Percentiles rank a stretch among this genome's conserved stretches.
phyloP scores from a whole-genome alignment of 2,329 filamentous ascomycete genomes.

The Didymella pomorum region DNA sequence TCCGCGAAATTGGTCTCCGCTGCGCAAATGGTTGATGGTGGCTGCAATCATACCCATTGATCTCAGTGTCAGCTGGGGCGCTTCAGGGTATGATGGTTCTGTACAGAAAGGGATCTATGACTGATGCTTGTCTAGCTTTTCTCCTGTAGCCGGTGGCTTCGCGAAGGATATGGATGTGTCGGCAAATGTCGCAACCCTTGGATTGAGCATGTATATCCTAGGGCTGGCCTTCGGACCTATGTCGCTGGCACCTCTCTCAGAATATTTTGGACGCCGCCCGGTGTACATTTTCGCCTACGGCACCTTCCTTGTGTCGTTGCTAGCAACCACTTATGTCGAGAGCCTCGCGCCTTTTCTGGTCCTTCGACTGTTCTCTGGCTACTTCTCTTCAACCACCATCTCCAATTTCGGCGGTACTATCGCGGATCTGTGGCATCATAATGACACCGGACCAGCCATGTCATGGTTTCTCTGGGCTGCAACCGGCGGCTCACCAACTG shows the following conservation, averaged over 20 bases:
- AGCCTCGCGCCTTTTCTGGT: slow-evolving; percentile 54
- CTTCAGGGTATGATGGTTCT: slow-evolving; percentile 47
- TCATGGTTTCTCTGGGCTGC: slow-evolving; percentile 58
- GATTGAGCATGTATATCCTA: slow-evolving; percentile 58
- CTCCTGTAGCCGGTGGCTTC: slow-evolving; percentile 55
- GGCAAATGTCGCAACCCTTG: slow-evolving; percentile 54
- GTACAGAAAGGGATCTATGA: background rate
- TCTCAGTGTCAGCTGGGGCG: slow-evolving; percentile 53
- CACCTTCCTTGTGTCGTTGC: slow-evolving; percentile 54
- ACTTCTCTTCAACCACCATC: slow-evolving; percentile 54
- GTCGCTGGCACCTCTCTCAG: slow-evolving; percentile 46
- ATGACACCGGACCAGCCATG: slow-evolving; percentile 54
- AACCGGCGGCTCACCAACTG: slow-evolving; percentile 56
- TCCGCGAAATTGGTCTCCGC: slow-evolving; percentile 46
- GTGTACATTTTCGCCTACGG: slow-evolving; percentile 56
- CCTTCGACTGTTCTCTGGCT: slow-evolving; percentile 56
- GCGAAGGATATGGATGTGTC: slow-evolving; percentile 53
- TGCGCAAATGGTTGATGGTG: slow-evolving; percentile 49
- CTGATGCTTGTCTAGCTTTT: slow-evolving; percentile 43
- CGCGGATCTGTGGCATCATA: slow-evolving; percentile 55
- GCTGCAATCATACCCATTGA: slow-evolving; percentile 48
- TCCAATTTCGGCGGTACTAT: slow-evolving; percentile 56
- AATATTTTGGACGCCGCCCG: slow-evolving; percentile 55
- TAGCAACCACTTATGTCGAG: slow-evolving; percentile 55
- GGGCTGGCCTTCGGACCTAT: slow-evolving; percentile 55